These are phyloP conservation scores for Kurtzmaniella quercitrusa DNA, from an alignment of 1,139 yeast genomes.

Conservation along the genomic window DNA sequence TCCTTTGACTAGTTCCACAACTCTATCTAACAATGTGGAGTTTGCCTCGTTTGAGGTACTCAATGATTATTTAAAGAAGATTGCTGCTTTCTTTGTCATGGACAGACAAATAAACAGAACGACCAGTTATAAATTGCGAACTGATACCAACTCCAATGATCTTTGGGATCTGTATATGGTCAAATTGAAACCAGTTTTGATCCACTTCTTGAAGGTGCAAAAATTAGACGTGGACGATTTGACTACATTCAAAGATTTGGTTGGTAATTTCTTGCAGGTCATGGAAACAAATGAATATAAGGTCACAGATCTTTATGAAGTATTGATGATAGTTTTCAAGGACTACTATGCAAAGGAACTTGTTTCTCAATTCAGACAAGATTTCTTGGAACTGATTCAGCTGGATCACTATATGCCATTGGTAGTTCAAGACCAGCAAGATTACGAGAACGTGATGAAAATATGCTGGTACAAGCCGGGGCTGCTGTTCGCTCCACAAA, in stretches of 20 bases:
- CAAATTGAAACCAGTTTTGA: constrained; percentile 54
- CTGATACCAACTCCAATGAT: constrained; percentile 61
- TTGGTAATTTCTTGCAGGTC: constrained; percentile 74
- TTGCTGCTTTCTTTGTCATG: constrained; percentile 73
- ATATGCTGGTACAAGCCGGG: constrained; percentile 69
- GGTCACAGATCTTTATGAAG: constrained; percentile 57
- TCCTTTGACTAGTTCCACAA: constrained; percentile 45
- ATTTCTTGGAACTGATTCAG: constrained; percentile 60
- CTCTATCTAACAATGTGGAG: constrained; percentile 12
- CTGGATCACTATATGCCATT: constrained; percentile 91
- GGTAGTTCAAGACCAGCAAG: constrained; percentile 54
- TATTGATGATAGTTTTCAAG: constrained; percentile 57
- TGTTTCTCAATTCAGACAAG: constrained; percentile 53
- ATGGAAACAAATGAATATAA: constrained; percentile 70
- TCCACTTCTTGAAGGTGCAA: constrained; percentile 30
- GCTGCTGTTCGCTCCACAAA: constrained; percentile 39
- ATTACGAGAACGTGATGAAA: constrained; percentile 59
- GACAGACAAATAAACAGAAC: constrained; percentile 63
- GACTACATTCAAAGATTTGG: constrained; percentile 43
- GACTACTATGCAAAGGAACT: constrained; percentile 56
- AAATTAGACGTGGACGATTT: constrained; percentile 30
- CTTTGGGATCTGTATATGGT: constrained; percentile 71
- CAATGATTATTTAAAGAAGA: constrained; percentile 54
- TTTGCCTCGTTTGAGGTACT: constrained; percentile 30
- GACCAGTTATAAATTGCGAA: constrained; percentile 52